Evolutionary conservation across 768 basidiomycete species (phyloP), one percentile per base, ranked within the genome.

Genomic region (Podaxis sp.): DNA sequence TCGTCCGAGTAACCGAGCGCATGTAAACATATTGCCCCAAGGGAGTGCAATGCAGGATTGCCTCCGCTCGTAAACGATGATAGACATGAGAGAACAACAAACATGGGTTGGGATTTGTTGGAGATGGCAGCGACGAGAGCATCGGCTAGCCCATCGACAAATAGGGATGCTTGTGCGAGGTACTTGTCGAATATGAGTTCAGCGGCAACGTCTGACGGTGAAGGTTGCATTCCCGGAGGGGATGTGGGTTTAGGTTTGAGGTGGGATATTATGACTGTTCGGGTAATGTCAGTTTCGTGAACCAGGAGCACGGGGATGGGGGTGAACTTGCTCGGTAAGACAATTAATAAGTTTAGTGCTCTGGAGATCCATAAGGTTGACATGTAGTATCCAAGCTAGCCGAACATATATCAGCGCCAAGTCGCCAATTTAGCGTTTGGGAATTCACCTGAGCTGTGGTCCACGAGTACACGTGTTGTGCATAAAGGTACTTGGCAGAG

Each of bases 401-500:
- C 32, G 23, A 2, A 4, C 18, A 2, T 51, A n/a, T 6, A 47
- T 36, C 44, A 65, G 64, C 14, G 69, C 21, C 36, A 4, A 50
- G 18, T 42, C 27, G 28, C 36, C 46, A 16, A 6, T 9, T 28
- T 18, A 42, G 10, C 23, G 9, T 32, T 9, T 2, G 28, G 57
- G 18, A 38, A 36, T 61, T 42, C 63, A 71, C 82, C 76, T 86
- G 76, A 38, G 82, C 82, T 10, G 88, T 79, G 13, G 77, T 79
- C 90, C 90, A 91, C 10, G 74, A 69, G 66, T 87, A 91, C 9
- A 87, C 74, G 67, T 91, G 87, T 64, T 85, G 83, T 0, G 87
- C 90, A 62, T 91, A 93, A 37, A 92, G 73, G 64, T 91, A 91
- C 71, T 92, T 93, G 61, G 88, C 76, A 55, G 84, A 86, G 70